Percentiles rank a stretch among this genome's conserved stretches.
Conservation (phyloP, 805 yeast genomes). For the Candida tammaniensis region DNA sequence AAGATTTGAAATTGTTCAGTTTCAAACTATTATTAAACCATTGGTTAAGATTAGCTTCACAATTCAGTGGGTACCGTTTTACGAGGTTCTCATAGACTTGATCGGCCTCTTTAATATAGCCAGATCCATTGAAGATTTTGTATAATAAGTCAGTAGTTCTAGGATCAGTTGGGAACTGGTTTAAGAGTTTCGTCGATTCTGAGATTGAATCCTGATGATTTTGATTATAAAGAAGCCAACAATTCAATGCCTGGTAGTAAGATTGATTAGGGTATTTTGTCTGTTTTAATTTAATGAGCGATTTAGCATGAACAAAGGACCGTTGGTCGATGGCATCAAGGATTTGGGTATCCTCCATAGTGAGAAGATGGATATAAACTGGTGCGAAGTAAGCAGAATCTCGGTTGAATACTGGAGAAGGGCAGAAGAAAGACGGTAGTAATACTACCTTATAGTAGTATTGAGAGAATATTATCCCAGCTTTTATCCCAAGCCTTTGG, state of each 20-base stretch:
- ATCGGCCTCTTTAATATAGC: constrained; percentile 35
- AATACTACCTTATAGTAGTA: not conserved
- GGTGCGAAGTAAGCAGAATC: not conserved
- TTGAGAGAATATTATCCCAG: constrained; percentile 9
- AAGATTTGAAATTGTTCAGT: constrained; percentile 44
- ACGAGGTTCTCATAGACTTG: constrained; percentile 57
- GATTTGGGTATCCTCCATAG: constrained; percentile 16
- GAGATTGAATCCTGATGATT: constrained; percentile 35
- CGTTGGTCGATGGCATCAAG: constrained; percentile 49
- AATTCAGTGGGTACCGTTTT: constrained; percentile 51
- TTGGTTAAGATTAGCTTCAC: constrained; percentile 35
- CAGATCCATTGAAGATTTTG: constrained; percentile 41
- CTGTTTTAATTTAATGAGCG: constrained; percentile 46
- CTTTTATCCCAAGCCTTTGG: constrained; percentile 28
- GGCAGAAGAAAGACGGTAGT: not conserved
- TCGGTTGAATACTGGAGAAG: not conserved
- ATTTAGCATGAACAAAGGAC: constrained; percentile 52
- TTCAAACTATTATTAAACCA: constrained; percentile 60
- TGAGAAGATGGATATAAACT: not conserved
- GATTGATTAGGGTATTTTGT: constrained; percentile 56
- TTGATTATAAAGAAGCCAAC: constrained; percentile 29
- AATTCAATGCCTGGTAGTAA: constrained; percentile 48
- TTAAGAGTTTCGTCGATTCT: constrained; percentile 24
- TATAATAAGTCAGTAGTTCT: constrained; percentile 49
- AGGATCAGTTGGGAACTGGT: constrained; percentile 52